Conservation (phyloP, 495 filamentous ascomycete species). For the Neurospora terricola region DNA sequence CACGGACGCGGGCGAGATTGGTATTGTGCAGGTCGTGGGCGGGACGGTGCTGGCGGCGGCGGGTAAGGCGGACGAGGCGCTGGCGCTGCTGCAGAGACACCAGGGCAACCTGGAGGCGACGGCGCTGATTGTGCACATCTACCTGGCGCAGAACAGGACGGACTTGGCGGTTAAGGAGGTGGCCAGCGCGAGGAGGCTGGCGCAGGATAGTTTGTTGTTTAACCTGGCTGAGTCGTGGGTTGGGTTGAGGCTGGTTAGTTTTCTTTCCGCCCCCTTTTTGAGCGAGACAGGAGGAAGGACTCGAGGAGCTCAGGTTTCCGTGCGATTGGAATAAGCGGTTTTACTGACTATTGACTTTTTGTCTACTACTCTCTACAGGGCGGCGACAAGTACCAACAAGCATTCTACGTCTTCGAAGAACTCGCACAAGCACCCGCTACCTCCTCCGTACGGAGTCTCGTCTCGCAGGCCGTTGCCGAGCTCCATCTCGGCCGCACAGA, state of each 20-base stretch:
- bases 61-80: constrained; percentile 73
- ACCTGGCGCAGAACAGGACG: constrained; percentile 79
- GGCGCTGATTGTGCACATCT: constrained; percentile 77
- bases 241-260: constrained; percentile 70
- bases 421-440: constrained; percentile 76
- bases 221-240: constrained; percentile 96
- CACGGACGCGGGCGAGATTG: constrained; percentile 53
- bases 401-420: constrained; percentile 98
- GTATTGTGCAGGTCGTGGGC: constrained; percentile 67
- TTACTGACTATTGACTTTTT: not conserved
- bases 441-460: constrained; percentile 54
- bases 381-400: constrained; percentile 90
- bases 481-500: constrained; percentile 81
- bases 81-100: constrained; percentile 68
- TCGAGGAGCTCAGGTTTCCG: too few species aligned
- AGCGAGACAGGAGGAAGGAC: too few species aligned
- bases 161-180: constrained; percentile 89
- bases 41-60: constrained; percentile 69
- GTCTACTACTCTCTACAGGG: constrained; percentile 44
- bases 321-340: not conserved
- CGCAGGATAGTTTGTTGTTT: constrained; percentile 86
- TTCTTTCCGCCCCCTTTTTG: not conserved
- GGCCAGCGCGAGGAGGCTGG: constrained; percentile 81
- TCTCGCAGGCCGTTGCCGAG: constrained; percentile 86
- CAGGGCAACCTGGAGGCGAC: constrained; percentile 70